Conservation (phyloP, 2,329 filamentous ascomycete genomes). For the Fusarium pseudoanthophilum region DNA sequence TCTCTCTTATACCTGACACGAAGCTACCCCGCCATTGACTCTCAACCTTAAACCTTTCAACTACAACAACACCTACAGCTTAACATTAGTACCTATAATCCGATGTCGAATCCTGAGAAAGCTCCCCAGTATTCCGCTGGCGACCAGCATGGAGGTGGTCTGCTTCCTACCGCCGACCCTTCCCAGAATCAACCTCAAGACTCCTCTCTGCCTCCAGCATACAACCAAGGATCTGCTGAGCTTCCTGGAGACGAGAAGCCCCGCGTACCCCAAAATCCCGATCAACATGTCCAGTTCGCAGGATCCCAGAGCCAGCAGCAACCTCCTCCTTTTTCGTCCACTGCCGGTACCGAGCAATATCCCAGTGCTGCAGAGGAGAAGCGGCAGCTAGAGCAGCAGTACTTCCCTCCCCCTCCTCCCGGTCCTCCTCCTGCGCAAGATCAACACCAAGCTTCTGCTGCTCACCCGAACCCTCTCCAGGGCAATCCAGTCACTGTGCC, state of each 20-base stretch:
- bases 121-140: slow-evolving; percentile 31
- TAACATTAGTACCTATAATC: not conserved
- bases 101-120: slow-evolving; percentile 39
- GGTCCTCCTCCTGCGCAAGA: slow-evolving; percentile 39
- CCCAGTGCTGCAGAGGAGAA: slow-evolving; percentile 24
- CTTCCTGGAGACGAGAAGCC: slow-evolving; percentile 33
- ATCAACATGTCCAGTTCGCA: not conserved
- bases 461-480: slow-evolving; percentile 37
- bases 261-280: not conserved
- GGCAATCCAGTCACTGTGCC: slow-evolving; percentile 28
- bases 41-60: slow-evolving; percentile 20
- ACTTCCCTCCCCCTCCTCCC: slow-evolving; percentile 44
- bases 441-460: slow-evolving; percentile 25
- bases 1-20: slow-evolving; percentile 1
- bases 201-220: slow-evolving; percentile 22
- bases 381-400: slow-evolving; percentile 27
- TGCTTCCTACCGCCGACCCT: slow-evolving; percentile 24
- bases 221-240: slow-evolving; percentile 28
- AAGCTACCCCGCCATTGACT: slow-evolving; percentile 36
- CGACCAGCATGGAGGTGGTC: slow-evolving; percentile 24
- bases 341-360: slow-evolving; percentile 1
- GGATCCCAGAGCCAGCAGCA: slow-evolving; percentile 2
- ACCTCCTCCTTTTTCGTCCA: slow-evolving; percentile 19
- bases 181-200: slow-evolving; percentile 32
- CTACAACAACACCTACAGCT: not conserved